phyloP scores from a whole-genome alignment of 176 grass and related monocot genomes.

The Melocanna baccifera region DNA sequence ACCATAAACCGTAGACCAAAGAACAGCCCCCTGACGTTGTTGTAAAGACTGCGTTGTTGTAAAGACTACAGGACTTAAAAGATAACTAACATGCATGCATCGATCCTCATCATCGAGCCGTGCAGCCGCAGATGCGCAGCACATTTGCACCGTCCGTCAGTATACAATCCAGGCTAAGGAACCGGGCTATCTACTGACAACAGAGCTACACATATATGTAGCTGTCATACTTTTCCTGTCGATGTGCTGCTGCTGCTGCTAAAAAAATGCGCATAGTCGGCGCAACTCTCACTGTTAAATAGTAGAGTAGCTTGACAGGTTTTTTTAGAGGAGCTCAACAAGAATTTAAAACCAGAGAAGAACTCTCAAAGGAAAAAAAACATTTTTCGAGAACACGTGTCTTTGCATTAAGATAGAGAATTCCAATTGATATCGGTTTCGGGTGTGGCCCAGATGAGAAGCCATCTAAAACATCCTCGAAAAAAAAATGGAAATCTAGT shows the following conservation, averaged over 20 bases:
- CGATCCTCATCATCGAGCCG: not conserved
- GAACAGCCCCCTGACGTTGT: not conserved
- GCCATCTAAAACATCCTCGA: too few species aligned
- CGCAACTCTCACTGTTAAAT: slow-evolving; percentile 6
- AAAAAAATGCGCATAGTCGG: not conserved
- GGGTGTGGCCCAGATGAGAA: not conserved
- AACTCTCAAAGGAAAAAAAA: not conserved
- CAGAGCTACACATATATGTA: slow-evolving; percentile 25
- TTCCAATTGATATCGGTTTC: not conserved
- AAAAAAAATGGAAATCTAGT: too few species aligned
- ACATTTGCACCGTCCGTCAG: slow-evolving; percentile 30
- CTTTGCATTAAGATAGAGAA: not conserved
- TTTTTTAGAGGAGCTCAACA: not conserved
- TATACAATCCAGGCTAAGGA: slow-evolving; percentile 31
- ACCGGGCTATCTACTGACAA: slow-evolving; percentile 6
- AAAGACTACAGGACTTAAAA: slow-evolving; percentile 44
- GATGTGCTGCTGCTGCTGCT: not conserved
- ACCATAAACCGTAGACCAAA: too few species aligned
- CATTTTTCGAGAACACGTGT: not conserved
- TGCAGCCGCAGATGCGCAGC: slow-evolving; percentile 34
- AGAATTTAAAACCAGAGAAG: not conserved
- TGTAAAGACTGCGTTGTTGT: slow-evolving; percentile 51
- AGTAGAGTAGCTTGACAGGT: not conserved
- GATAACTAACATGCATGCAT: not conserved
- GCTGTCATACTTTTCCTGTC: slow-evolving; percentile 29